Evolutionary conservation across 2,329 filamentous ascomycete species (phyloP).

Genomic region (Lachnellula hyalina): DNA sequence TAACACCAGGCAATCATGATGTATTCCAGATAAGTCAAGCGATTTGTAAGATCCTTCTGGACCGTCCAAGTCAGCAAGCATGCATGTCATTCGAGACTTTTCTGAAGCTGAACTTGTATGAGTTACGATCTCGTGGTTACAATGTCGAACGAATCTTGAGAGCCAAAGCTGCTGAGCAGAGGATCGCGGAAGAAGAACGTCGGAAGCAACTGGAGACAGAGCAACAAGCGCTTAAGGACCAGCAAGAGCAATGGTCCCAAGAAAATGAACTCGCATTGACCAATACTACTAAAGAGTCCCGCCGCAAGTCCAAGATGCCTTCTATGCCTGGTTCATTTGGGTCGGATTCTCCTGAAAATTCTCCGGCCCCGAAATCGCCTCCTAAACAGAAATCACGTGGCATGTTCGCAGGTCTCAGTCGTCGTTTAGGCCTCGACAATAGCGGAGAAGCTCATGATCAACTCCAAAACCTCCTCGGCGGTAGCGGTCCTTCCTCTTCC

Average conservation of each 20-base stretch:
- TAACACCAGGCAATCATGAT: constrained; percentile 63
- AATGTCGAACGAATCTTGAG: constrained; percentile 93
- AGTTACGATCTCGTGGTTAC: constrained; percentile 82
- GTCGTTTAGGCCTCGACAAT: constrained; percentile 62
- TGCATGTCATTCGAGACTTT: constrained; percentile 89
- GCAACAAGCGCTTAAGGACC: constrained; percentile 60
- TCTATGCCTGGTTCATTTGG: constrained; percentile 71
- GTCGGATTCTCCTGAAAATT: constrained; percentile 55
- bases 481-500: constrained; percentile 5
- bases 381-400: constrained; percentile 42
- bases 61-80: constrained; percentile 79
- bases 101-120: constrained; percentile 75
- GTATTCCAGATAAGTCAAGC: constrained; percentile 90
- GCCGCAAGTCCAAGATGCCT: constrained; percentile 36
- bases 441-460: constrained; percentile 39
- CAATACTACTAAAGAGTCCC: constrained; percentile 15
- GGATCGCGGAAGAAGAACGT: constrained; percentile 78
- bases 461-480: constrained; percentile 39
- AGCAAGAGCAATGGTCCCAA: constrained; percentile 41
- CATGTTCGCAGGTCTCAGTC: constrained; percentile 62
- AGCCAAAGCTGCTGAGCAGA: constrained; percentile 79
- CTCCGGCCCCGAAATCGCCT: constrained; percentile 25
- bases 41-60: constrained; percentile 73
- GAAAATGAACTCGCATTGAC: constrained; percentile 18
- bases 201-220: constrained; percentile 71